Evolutionary conservation across 2,329 filamentous ascomycete species (phyloP).

Genomic region (Cryoendolithus antarcticus): DNA sequence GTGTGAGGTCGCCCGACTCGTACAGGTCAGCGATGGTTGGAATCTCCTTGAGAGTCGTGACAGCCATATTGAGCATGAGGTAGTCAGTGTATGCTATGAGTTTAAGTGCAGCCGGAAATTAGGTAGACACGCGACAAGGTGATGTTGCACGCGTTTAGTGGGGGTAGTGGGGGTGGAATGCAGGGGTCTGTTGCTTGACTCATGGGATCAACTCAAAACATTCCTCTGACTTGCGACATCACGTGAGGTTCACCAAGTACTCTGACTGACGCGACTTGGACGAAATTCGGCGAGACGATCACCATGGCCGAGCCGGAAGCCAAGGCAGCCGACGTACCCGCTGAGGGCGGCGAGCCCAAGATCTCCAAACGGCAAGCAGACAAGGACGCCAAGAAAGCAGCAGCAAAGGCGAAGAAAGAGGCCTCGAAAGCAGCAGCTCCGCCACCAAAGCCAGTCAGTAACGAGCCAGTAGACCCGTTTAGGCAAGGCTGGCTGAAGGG

Average conservation of each 20-base stretch:
- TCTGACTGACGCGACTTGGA: too few relatives aligned
- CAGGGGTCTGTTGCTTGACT: too few relatives aligned
- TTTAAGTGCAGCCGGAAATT: too few relatives aligned
- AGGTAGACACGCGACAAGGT: too few relatives aligned
- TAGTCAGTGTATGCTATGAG: too few relatives aligned
- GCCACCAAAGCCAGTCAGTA: slow-evolving; percentile 15
- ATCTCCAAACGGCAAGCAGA: slow-evolving; percentile 37
- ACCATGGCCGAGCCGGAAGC: slow-evolving; percentile 19
- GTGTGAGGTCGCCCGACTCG: slow-evolving; percentile 38
- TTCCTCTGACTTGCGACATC: too few relatives aligned
- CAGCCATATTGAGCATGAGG: too few relatives aligned
- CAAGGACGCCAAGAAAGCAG: slow-evolving; percentile 38
- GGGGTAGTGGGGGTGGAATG: neutral
- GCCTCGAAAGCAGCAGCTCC: slow-evolving; percentile 26
- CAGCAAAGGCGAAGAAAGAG: slow-evolving; percentile 31
- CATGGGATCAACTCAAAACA: too few relatives aligned
- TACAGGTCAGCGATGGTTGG: slow-evolving; percentile 56
- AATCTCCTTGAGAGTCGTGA: slow-evolving; percentile 26
- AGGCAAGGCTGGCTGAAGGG: slow-evolving; percentile 38
- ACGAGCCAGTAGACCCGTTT: slow-evolving; percentile 35
- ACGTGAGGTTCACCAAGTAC: too few relatives aligned
- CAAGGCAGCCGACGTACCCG: slow-evolving; percentile 3
- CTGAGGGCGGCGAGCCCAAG: slow-evolving; percentile 17
- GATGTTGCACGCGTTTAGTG: neutral
- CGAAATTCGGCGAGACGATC: neutral